Conservation (phyloP, 805 yeast species). For the Pichia cephalocereana region DNA sequence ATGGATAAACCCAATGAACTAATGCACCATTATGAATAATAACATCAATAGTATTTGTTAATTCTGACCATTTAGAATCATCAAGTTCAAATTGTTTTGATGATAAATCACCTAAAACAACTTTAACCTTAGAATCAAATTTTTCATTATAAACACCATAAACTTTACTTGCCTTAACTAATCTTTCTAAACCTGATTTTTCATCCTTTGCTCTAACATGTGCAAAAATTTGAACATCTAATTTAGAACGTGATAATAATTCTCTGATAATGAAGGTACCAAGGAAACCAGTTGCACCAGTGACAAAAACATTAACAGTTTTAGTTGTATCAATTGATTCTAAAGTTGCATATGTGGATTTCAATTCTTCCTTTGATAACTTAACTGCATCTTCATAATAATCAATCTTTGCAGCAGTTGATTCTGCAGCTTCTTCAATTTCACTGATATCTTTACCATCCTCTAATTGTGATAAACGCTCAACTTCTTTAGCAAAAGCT, state of each 20-base stretch:
- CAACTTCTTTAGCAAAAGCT: slow-evolving; percentile 68
- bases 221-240: slow-evolving; percentile 57
- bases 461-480: slow-evolving; percentile 42
- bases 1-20: slow-evolving; percentile 98
- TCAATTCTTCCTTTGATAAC: slow-evolving; percentile 32
- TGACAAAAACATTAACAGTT: slow-evolving; percentile 54
- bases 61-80: slow-evolving; percentile 44
- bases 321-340: slow-evolving; percentile 14
- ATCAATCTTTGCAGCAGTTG: slow-evolving; percentile 25
- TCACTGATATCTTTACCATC: slow-evolving; percentile 32
- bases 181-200: slow-evolving; percentile 65
- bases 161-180: slow-evolving; percentile 64
- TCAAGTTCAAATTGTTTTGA: slow-evolving; percentile 61
- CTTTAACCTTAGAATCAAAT: slow-evolving; percentile 49
- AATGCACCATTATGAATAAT: slow-evolving; percentile 95
- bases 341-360: slow-evolving; percentile 37
- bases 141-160: slow-evolving; percentile 73
- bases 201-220: slow-evolving; percentile 82
- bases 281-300: slow-evolving; percentile 95
- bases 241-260: slow-evolving; percentile 39
- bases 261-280: slow-evolving; percentile 86
- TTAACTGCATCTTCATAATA: slow-evolving; percentile 71
- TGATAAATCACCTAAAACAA: slow-evolving; percentile 79
- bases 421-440: slow-evolving; percentile 23
- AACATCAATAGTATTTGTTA: slow-evolving; percentile 60